Evolutionary conservation across 2,329 filamentous ascomycete species (phyloP).

Genomic region (Alternaria gansuensis): DNA sequence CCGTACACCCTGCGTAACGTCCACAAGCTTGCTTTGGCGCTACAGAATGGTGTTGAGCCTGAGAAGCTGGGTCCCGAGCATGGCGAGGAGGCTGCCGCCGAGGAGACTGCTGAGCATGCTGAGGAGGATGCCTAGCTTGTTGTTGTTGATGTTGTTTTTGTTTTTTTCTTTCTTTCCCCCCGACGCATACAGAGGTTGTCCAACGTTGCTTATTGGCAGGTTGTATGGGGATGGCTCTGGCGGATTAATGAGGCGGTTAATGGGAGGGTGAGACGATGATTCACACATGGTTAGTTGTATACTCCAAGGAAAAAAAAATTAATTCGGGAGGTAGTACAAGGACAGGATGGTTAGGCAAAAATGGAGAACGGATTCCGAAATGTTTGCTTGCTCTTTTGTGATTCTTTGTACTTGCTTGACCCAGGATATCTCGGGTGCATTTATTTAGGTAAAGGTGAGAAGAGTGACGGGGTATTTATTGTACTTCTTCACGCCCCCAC

Average conservation of each 20-base stretch:
- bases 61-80: background rate
- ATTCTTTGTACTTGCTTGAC: background rate
- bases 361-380: background rate
- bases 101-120: background rate
- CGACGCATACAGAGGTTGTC: background rate
- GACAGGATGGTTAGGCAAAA: background rate
- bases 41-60: conserved; percentile 5
- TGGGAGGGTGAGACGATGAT: background rate
- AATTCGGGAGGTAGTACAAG: background rate
- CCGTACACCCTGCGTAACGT: conserved; percentile 28
- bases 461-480: background rate
- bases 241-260: background rate
- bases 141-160: background rate
- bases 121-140: background rate
- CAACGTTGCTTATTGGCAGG: background rate
- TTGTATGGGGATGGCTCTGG: background rate
- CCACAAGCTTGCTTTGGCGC: conserved; percentile 22
- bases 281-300: background rate
- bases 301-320: background rate
- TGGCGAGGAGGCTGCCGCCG: background rate
- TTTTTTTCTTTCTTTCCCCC: background rate
- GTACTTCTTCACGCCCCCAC: background rate
- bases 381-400: background rate
- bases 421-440: background rate
- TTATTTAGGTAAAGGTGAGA: background rate